Evolutionary conservation across 202 grass and related monocot genomes (phyloP).

Genomic region (Panicum virgatum): DNA sequence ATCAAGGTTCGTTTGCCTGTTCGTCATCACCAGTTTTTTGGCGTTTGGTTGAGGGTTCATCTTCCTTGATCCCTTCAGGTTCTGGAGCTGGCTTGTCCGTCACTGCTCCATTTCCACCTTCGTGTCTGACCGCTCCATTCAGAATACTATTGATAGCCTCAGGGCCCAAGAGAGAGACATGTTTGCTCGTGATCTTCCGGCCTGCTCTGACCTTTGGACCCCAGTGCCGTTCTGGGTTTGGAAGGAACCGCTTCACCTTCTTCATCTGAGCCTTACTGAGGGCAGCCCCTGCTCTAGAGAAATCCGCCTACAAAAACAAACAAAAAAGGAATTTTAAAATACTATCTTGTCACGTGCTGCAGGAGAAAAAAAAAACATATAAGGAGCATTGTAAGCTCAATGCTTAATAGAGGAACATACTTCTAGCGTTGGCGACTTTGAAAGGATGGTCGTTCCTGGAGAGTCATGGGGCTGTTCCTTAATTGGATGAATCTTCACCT

Average conservation of each 20-base stretch:
- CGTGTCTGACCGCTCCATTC: slow-evolving; percentile 36
- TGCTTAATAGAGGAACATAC: slow-evolving; percentile 40
- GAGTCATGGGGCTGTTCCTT: slow-evolving; percentile 70
- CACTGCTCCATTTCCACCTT: slow-evolving; percentile 33
- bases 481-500: slow-evolving; percentile 95
- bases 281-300: slow-evolving; percentile 70
- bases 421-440: slow-evolving; percentile 66
- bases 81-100: slow-evolving; percentile 26
- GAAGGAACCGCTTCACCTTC: slow-evolving; percentile 84
- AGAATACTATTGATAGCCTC: slow-evolving; percentile 47
- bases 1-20: slow-evolving; percentile 45
- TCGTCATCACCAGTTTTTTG: slow-evolving; percentile 49
- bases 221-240: slow-evolving; percentile 91
- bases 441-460: slow-evolving; percentile 69
- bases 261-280: slow-evolving; percentile 81
- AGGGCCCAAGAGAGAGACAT: slow-evolving; percentile 71
- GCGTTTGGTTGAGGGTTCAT: slow-evolving; percentile 57
- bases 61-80: slow-evolving; percentile 14
- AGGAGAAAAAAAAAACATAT: background rate
- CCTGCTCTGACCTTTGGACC: slow-evolving; percentile 90
- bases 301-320: slow-evolving; percentile 62
- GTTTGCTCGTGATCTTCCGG: slow-evolving; percentile 86
- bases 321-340: background rate
- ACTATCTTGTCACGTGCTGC: background rate
- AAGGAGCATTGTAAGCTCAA: background rate